A percentile compares a stretch with the other conserved stretches of the same genome.
These are phyloP conservation scores for Magnolia changhungtana DNA, from an alignment of 164 flowering plant species.

Conservation along the genomic window DNA sequence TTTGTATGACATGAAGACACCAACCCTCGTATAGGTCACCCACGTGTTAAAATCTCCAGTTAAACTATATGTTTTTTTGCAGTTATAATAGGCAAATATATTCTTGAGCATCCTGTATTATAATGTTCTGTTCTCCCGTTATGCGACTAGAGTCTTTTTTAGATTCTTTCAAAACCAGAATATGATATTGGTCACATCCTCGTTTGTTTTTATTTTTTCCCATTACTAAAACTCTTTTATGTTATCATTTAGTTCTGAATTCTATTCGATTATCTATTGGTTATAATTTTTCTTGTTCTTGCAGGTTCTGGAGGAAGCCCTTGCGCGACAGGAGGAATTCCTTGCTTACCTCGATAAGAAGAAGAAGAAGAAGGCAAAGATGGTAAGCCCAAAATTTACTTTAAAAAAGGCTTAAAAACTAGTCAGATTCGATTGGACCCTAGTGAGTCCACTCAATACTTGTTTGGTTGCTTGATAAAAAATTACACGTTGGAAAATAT, in stretches of 20 bases:
- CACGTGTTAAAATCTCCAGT: no score
- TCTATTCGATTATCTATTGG: not conserved
- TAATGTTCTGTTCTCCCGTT: no score
- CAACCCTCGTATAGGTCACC: no score
- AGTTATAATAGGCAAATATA: no score
- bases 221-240: no score
- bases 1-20: no score
- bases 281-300: constrained; percentile 8
- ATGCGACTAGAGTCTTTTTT: no score
- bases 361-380: constrained; percentile 64
- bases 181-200: no score
- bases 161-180: no score
- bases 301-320: constrained; percentile 71
- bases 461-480: not conserved
- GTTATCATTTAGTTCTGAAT: not conserved
- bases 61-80: no score
- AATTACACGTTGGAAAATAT: not conserved
- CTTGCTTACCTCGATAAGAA: constrained; percentile 69
- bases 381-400: constrained; percentile 20
- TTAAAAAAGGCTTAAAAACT: not conserved
- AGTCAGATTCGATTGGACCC: not conserved
- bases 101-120: no score
- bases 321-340: constrained; percentile 52
- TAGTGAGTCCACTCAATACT: not conserved
- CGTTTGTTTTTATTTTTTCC: no score